These are phyloP conservation scores for Biscutella laevigata DNA, from an alignment of 441 rosid species.

Conservation along the genomic window DNA sequence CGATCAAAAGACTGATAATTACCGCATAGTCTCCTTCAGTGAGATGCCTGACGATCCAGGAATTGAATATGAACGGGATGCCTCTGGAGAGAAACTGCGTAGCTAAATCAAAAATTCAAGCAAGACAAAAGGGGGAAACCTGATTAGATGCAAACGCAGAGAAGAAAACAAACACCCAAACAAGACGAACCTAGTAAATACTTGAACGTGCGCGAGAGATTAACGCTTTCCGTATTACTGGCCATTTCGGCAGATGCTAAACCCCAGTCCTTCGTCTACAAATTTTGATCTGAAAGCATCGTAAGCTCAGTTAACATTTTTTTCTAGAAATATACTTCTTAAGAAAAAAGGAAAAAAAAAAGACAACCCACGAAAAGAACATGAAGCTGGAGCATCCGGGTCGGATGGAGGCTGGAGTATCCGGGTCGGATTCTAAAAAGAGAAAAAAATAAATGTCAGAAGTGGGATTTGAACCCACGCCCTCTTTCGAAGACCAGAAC, in stretches of 20 bases:
- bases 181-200: conserved; percentile 51
- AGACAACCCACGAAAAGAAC: too few species aligned
- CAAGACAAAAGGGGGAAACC: background rate
- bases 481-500: conserved; percentile 81
- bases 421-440: too few species aligned
- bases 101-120: conserved; percentile 33
- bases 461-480: conserved; percentile 70
- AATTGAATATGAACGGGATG: conserved; percentile 82
- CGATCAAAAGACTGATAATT: background rate
- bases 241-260: conserved; percentile 24
- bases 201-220: conserved; percentile 79
- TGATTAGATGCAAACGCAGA: background rate
- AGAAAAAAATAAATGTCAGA: background rate
- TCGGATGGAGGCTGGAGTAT: too few species aligned
- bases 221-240: conserved; percentile 31
- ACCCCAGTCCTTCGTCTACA: background rate
- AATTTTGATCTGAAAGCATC: background rate
- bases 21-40: conserved; percentile 78
- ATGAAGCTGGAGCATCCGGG: too few species aligned
- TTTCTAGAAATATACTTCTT: too few species aligned
- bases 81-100: conserved; percentile 84
- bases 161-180: background rate
- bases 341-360: too few species aligned
- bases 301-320: too few species aligned
- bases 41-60: conserved; percentile 89